Percentiles rank a stretch among this genome's conserved stretches.
Evolutionary conservation across 2,329 filamentous ascomycete species (phyloP).

Genomic region (Cercospora sojina): DNA sequence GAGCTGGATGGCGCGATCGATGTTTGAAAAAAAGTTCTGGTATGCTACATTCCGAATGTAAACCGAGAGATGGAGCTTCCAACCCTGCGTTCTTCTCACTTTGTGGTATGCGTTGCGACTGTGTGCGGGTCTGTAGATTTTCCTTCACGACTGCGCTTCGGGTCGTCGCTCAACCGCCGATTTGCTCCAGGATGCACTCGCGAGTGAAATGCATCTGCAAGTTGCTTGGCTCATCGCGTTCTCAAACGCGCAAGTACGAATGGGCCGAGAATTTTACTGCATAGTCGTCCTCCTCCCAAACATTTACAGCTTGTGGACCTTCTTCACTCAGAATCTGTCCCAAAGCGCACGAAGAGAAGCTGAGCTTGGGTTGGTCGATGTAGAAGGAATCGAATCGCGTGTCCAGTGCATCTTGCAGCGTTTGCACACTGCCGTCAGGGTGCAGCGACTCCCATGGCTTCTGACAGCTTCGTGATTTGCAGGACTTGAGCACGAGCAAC

Average conservation of each 20-base stretch:
- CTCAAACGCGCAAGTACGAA: neutral
- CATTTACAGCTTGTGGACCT: slow-evolving; percentile 45
- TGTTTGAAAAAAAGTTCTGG: neutral
- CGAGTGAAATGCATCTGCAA: slow-evolving; percentile 3
- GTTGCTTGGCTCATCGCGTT: slow-evolving; percentile 6
- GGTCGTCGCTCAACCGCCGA: neutral
- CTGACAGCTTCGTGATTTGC: slow-evolving; percentile 34
- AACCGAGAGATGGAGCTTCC: neutral
- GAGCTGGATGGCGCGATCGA: slow-evolving; percentile 4
- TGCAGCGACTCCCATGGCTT: slow-evolving; percentile 38
- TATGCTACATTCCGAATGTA: neutral
- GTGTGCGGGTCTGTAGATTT: neutral
- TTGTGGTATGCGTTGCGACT: neutral
- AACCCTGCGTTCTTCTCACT: neutral
- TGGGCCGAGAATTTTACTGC: neutral
- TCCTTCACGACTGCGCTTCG: neutral
- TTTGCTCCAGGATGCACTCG: neutral
- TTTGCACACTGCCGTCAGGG: slow-evolving; percentile 31
- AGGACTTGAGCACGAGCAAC: slow-evolving; percentile 38
- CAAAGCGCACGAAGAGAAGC: slow-evolving; percentile 54
- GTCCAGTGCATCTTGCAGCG: slow-evolving; percentile 32
- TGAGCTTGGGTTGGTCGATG: slow-evolving; percentile 44
- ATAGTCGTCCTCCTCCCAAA: slow-evolving; percentile 19
- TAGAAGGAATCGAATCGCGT: slow-evolving; percentile 37
- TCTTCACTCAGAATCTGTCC: slow-evolving; percentile 59